Evolutionary conservation across 306 rosid genomes (phyloP).

Genomic region (Castanea mollissima): DNA sequence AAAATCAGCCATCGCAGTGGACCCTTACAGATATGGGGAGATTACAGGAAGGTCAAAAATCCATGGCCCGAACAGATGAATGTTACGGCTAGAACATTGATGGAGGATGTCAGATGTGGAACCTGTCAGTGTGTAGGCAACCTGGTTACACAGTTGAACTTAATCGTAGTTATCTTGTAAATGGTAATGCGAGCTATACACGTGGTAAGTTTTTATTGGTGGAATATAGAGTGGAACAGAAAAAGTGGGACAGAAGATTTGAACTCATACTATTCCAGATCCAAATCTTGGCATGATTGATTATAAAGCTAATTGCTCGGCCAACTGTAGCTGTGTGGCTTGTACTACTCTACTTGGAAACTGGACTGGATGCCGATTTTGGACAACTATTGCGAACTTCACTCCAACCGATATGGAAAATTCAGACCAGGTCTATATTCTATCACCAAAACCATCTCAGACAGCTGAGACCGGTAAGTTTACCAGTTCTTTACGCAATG

Average conservation of each 20-base stretch:
- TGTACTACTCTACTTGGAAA: neutral
- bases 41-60: neutral
- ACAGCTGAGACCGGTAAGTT: too few relatives aligned
- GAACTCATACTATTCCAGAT: too few relatives aligned
- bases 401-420: too few relatives aligned
- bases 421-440: too few relatives aligned
- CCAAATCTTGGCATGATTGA: neutral
- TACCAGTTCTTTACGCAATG: too few relatives aligned
- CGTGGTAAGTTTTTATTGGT: too few relatives aligned
- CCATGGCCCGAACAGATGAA: neutral
- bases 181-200: too few relatives aligned
- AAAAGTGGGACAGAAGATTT: too few relatives aligned
- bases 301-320: constrained; percentile 19
- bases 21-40: constrained; percentile 6
- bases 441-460: too few relatives aligned
- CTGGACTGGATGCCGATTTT: constrained; percentile 4
- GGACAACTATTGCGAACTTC: neutral
- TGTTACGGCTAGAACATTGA: neutral
- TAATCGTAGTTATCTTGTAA: neutral
- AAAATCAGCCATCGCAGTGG: constrained; percentile 2
- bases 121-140: constrained; percentile 18
- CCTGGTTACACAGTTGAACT: neutral
- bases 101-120: neutral
- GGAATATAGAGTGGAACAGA: too few relatives aligned
- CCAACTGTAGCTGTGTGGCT: constrained; percentile 17